These are phyloP conservation scores for Stagonosporopsis rhizophila DNA, from an alignment of 2,329 filamentous ascomycete species.

Conservation along the genomic window DNA sequence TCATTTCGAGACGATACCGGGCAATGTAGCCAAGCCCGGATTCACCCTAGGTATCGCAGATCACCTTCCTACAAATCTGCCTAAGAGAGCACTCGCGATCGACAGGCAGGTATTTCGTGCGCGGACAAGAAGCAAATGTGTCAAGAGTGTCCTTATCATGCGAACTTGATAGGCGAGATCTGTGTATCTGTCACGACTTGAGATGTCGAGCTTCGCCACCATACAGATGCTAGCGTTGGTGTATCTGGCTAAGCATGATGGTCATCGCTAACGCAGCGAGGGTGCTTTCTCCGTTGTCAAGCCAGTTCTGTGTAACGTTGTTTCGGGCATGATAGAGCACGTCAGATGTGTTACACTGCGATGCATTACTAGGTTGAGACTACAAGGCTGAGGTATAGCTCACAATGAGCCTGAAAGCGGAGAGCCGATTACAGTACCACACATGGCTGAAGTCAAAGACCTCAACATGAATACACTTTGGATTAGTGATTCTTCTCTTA, in stretches of 20 bases:
- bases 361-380: not conserved
- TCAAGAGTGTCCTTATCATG: constrained; percentile 2
- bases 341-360: constrained; percentile 9
- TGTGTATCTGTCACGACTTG: not conserved
- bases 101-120: constrained; percentile 5
- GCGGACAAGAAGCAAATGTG: constrained; percentile 4
- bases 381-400: not conserved
- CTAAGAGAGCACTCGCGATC: constrained; percentile 8
- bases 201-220: not conserved
- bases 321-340: not conserved
- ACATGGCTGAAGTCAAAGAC: not conserved
- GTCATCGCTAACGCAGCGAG: not conserved
- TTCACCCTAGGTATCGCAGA: constrained; percentile 10
- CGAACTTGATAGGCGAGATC: not conserved
- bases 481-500: too few relatives aligned
- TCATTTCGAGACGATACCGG: not conserved
- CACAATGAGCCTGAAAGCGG: not conserved
- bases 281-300: not conserved
- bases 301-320: not conserved
- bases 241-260: not conserved
- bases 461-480: not conserved
- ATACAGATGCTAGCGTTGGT: not conserved
- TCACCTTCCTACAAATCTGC: constrained; percentile 2
- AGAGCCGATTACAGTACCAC: constrained; percentile 3
- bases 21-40: constrained; percentile 11